Conservation (phyloP, 768 basidiomycete genomes). For the Tephrocybe sp. region DNA sequence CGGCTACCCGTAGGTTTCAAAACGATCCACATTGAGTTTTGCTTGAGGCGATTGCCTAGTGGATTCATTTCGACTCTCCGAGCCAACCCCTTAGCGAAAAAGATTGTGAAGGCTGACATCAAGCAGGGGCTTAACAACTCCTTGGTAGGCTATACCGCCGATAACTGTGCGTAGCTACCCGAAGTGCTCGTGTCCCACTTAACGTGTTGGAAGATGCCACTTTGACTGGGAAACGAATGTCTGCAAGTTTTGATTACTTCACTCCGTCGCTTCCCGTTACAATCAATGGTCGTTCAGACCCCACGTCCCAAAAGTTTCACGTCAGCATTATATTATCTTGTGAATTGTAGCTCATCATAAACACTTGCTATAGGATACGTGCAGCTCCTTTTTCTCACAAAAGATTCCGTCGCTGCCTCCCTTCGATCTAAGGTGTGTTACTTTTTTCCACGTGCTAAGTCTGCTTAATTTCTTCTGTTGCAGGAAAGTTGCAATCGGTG, state of each 20-base stretch:
- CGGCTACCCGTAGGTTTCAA: conserved; percentile 44
- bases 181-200: not conserved
- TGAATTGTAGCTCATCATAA: not conserved
- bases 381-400: conserved; percentile 34
- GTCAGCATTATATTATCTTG: too few species aligned
- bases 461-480: not conserved
- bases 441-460: not conserved
- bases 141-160: conserved; percentile 43
- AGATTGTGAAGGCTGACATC: conserved; percentile 54
- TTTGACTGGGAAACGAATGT: conserved; percentile 41
- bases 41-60: conserved; percentile 23
- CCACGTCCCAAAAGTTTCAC: conserved; percentile 48
- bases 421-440: conserved; percentile 38
- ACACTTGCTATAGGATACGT: conserved; percentile 33
- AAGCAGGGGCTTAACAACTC: conserved; percentile 33
- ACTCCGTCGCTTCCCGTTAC: conserved; percentile 36
- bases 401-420: conserved; percentile 43
- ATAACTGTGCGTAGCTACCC: conserved; percentile 42
- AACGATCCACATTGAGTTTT: not conserved
- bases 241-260: conserved; percentile 40
- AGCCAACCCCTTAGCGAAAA: conserved; percentile 55
- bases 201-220: conserved; percentile 35
- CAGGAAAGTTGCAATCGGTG: conserved; percentile 46
- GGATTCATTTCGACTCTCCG: conserved; percentile 56
- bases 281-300: conserved; percentile 42